Base-by-base conservation (phyloP, 140 eudicot species). In the Flaveria floridana region DNA sequence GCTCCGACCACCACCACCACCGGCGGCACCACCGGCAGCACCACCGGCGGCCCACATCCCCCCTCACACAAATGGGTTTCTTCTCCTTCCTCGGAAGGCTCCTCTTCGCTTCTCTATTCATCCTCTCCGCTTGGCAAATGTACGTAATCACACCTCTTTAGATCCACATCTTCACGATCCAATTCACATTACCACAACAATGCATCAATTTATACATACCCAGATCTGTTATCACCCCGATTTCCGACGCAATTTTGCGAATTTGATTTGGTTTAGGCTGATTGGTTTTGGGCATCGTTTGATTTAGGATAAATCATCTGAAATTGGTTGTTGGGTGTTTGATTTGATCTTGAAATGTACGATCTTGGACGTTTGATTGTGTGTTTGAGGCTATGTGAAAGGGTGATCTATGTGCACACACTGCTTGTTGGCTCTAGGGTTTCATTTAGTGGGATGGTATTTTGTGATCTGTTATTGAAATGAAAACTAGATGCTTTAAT, bases 91-190 rank as follows among this genome's bases (percentile, higher is more conserved):
- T 89, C 26, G 97, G 97, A 69, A 85, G 97, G 79, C 85, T 87
- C 70, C 87, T 91, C 65, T 91, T 89, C 46, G 97, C 90, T 64
- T 91, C 96, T 11, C 48, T 89, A 16, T 91, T 89, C 95, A 91
- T 89, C 84, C 96, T 89, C 20, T 87, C 96, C 59, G 97, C 97
- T 23, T 86, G 95, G 96, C 96, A 92, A 89, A 85, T 85, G 97
- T 89, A 89, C 50, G 75, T 77, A 44, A 7, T 48, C 28, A 34
- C 41, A 7, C 20, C 13, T 71, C 28, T 69, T 18, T 70, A 58
- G 73, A 53, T 77, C 76, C 64, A 53, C 44, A 30, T 78, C 46
- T 62, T 18, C 13, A 0, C 20, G 12, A 18, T 9, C 57, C 44
- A 26, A 28, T 72, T 47, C 18, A 0, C 53, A 41, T 28, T 21